Evolutionary conservation across 108 stramenopile species (phyloP), one percentile per base, ranked within the genome.

Genomic region (Bacterosira constricta): DNA sequence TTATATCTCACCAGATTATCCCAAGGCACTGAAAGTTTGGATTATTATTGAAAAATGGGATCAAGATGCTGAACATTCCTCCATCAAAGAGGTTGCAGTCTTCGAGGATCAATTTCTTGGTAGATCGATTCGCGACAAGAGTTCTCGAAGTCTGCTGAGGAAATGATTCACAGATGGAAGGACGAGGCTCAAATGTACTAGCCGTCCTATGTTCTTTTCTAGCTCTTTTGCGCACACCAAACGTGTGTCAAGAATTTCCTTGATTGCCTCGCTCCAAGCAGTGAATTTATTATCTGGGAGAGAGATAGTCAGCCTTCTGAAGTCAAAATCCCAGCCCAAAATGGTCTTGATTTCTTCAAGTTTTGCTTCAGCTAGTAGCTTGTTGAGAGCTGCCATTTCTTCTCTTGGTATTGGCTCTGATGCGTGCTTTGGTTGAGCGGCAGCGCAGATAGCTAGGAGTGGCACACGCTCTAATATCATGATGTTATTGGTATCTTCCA

Each of bases 221-320:
- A 77, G 56, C 62, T 54, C 38, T 2, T 50, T 64, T 35, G 51
- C 29, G n/a, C 1, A 26, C 6, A 61, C 17, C 36, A 37, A 10
- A 25, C 35, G 15, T 34, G 12, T n/a, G 27, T 32, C 11, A 1
- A 77, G 10, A 5, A 77, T 63, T 2, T 21, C 26, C 10, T 17
- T 41, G 21, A 57, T 42, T 15, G 13, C 47, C 0, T 39, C 59
- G 15, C n/a, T 32, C 60, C 69, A 70, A 44, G 76, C 61, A 8
- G 64, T 41, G 52, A 21, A 64, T 26, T 70, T 77, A 51, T 77
- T 63, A 1, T 51, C 36, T 6, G 69, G 58, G 4, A 77, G 49
- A 8, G 60, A 41, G 2, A 76, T 52, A 1, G 25, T 37, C 44
- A 76, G 56, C 1, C 6, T n/a, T 30, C 67, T 36, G 31, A 63